Conservation (phyloP, 768 basidiomycete genomes). For the Pisolithus orientalis region DNA sequence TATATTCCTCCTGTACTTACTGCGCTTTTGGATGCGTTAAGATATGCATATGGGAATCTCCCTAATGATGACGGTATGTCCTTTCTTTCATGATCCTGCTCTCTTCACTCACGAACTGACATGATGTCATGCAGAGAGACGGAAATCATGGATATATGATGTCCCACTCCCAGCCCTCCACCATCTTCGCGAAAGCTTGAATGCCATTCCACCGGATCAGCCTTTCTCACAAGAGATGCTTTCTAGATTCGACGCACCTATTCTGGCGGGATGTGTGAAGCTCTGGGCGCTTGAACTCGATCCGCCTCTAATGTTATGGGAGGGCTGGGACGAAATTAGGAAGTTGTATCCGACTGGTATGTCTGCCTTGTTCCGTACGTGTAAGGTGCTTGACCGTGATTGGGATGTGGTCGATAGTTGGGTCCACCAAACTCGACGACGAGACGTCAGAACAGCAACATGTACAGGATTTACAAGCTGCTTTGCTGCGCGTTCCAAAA, state of each 20-base stretch:
- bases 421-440: slow-evolving; percentile 48
- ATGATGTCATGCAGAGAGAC: slow-evolving; percentile 49
- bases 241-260: slow-evolving; percentile 74
- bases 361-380: slow-evolving; percentile 8
- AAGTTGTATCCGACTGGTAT: slow-evolving; percentile 72
- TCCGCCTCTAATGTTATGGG: slow-evolving; percentile 78
- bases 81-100: background rate
- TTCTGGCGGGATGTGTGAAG: slow-evolving; percentile 80
- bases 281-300: slow-evolving; percentile 90
- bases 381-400: background rate
- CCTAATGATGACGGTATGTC: slow-evolving; percentile 58
- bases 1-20: slow-evolving; percentile 68
- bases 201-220: slow-evolving; percentile 51
- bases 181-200: slow-evolving; percentile 78
- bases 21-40: slow-evolving; percentile 58
- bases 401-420: slow-evolving; percentile 34
- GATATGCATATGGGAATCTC: slow-evolving; percentile 54
- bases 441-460: slow-evolving; percentile 51
- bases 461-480: slow-evolving; percentile 52
- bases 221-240: slow-evolving; percentile 51
- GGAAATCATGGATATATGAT: slow-evolving; percentile 94
- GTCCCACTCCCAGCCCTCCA: slow-evolving; percentile 80
- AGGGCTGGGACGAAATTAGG: slow-evolving; percentile 88
- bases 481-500: slow-evolving; percentile 66
- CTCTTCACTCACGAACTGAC: background rate